A percentile compares a stretch with the other conserved stretches of the same genome.
phyloP scores from a whole-genome alignment of 179 eudicot species.

The Carnegiea gigantea region DNA sequence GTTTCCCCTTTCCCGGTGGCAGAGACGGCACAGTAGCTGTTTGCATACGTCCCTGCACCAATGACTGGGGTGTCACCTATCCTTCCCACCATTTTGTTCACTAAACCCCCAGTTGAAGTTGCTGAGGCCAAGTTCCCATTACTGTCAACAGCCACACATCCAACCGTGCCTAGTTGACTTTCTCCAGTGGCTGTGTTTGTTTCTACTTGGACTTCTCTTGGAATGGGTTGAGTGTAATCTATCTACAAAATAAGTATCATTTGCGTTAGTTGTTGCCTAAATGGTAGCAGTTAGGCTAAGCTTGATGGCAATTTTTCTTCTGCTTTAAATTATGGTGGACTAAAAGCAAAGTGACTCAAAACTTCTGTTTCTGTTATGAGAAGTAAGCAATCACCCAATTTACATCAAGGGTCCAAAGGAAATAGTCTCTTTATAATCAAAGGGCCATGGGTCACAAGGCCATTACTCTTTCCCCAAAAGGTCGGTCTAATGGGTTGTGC shows the following conservation, averaged over 20 bases:
- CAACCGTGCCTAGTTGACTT: constrained; percentile 79
- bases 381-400: background rate
- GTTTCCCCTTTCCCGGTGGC: constrained; percentile 87
- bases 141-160: constrained; percentile 83
- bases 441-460: background rate
- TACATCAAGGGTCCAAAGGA: background rate
- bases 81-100: constrained; percentile 92
- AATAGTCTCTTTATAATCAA: background rate
- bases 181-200: constrained; percentile 44
- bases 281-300: background rate
- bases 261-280: background rate
- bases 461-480: too few species aligned
- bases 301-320: background rate
- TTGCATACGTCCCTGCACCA: constrained; percentile 91
- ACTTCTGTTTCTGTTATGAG: background rate
- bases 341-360: background rate
- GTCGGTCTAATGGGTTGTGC: too few species aligned
- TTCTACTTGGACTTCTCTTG: constrained; percentile 46
- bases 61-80: constrained; percentile 84
- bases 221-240: constrained; percentile 63
- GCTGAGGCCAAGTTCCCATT: constrained; percentile 77
- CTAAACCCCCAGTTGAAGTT: constrained; percentile 92
- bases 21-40: constrained; percentile 72
- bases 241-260: constrained; percentile 24
- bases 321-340: background rate